Conservation (phyloP, 768 basidiomycete genomes). For the Epithele typhae region DNA sequence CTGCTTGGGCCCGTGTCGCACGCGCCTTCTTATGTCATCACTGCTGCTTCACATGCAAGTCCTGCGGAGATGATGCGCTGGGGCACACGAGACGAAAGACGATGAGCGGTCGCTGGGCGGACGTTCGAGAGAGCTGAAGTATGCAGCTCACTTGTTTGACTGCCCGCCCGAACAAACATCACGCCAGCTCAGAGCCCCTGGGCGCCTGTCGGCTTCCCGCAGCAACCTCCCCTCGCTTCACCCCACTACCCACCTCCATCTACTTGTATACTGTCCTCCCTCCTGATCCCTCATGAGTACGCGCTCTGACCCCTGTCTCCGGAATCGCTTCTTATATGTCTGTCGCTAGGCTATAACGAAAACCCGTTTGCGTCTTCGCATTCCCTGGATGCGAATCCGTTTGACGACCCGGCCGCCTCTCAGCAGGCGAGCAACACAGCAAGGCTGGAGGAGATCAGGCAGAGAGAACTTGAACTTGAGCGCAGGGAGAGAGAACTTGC, state of each 20-base stretch:
- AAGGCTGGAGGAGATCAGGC: slow-evolving; percentile 61
- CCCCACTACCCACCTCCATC: slow-evolving; percentile 1
- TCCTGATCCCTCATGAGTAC: slow-evolving; percentile 10
- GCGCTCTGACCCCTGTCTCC: not conserved
- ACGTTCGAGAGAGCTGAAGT: no score
- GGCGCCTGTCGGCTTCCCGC: slow-evolving; percentile 4
- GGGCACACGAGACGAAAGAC: no score
- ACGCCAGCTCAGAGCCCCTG: no score
- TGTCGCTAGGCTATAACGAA: slow-evolving; percentile 35
- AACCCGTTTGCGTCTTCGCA: slow-evolving; percentile 85
- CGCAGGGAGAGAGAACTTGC: slow-evolving; percentile 72
- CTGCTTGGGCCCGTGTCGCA: no score
- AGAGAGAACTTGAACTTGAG: slow-evolving; percentile 78
- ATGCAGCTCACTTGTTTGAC: not conserved
- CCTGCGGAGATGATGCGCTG: no score
- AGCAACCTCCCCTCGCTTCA: slow-evolving; percentile 4
- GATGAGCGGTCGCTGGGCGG: no score
- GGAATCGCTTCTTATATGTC: slow-evolving; percentile 7
- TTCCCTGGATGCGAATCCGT: slow-evolving; percentile 85
- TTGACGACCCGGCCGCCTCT: slow-evolving; percentile 69
- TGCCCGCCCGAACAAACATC: no score
- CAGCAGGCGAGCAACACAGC: slow-evolving; percentile 30
- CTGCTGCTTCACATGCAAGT: no score
- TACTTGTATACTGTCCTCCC: slow-evolving; percentile 15
- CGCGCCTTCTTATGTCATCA: no score